Conservation (phyloP, 805 yeast genomes). For the Metschnikowia koreensis region DNA sequence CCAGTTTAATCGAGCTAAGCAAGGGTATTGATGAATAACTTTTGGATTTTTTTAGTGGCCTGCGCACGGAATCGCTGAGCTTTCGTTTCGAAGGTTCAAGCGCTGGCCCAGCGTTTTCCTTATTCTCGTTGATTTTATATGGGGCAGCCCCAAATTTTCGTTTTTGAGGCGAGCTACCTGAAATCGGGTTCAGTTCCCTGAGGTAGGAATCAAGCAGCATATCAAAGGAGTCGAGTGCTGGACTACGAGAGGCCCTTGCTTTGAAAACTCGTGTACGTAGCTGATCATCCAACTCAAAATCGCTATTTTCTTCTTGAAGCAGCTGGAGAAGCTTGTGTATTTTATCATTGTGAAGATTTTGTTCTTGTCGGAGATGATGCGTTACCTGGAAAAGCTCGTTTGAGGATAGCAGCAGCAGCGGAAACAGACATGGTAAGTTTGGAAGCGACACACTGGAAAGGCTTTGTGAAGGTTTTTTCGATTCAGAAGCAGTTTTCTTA, state of each 20-base stretch:
- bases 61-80: conserved; percentile 10
- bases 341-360: conserved; percentile 32
- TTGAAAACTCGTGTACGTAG: conserved; percentile 19
- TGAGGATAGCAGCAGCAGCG: conserved; percentile 11
- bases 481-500: conserved; percentile 3
- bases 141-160: background rate
- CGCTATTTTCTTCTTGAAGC: conserved; percentile 27
- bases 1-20: conserved; percentile 22
- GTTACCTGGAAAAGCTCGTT: conserved; percentile 36
- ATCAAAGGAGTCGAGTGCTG: conserved; percentile 17
- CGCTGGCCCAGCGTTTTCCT: conserved; percentile 32
- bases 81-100: conserved; percentile 30
- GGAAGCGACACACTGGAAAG: conserved; percentile 14
- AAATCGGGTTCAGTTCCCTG: conserved; percentile 10
- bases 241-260: conserved; percentile 22
- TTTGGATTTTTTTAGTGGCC: conserved; percentile 9
- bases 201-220: conserved; percentile 18
- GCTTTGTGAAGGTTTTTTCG: conserved; percentile 5
- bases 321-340: conserved; percentile 38
- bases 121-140: conserved; percentile 18
- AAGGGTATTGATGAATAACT: conserved; percentile 24
- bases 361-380: conserved; percentile 22
- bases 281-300: conserved; percentile 20
- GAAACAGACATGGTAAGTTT: conserved; percentile 15
- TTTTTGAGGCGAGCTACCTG: conserved; percentile 16